Conservation (phyloP, 352 stramenopile species). For the Pythium utonaiense region DNA sequence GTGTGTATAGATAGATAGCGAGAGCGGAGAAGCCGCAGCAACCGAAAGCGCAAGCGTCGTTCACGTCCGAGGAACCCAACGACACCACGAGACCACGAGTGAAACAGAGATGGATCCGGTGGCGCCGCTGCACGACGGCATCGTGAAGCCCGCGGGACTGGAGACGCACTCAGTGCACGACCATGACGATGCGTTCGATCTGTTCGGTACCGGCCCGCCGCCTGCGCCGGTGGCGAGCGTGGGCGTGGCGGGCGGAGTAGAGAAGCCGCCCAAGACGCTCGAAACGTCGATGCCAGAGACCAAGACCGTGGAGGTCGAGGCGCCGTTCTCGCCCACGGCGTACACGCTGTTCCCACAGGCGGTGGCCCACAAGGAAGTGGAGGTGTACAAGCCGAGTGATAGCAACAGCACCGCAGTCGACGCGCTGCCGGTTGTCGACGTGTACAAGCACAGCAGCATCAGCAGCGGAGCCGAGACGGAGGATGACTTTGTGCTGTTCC, state of each 20-base stretch:
- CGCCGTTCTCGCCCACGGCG: slow-evolving; percentile 13
- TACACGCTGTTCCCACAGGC: slow-evolving; percentile 15
- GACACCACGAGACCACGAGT: neutral
- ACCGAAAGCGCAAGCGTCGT: too few relatives aligned
- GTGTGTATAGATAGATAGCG: neutral
- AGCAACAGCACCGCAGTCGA: neutral
- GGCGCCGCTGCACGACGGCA: neutral
- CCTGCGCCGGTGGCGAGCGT: neutral
- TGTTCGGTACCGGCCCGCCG: slow-evolving; percentile 9
- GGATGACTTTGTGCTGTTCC: slow-evolving; percentile 21
- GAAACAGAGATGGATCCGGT: neutral
- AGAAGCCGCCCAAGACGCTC: neutral
- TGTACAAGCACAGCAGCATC: neutral
- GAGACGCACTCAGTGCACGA: neutral
- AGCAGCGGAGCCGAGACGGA: slow-evolving; percentile 13
- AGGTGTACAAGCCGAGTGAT: slow-evolving; percentile 1
- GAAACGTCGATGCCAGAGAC: too few relatives aligned
- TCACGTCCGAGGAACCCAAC: too few relatives aligned
- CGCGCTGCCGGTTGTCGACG: neutral
- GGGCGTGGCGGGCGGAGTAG: neutral
- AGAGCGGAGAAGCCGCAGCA: too few relatives aligned
- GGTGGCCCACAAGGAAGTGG: neutral
- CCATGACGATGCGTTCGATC: slow-evolving; percentile 14
- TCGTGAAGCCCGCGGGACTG: neutral
- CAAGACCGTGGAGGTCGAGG: too few relatives aligned